Evolutionary conservation across 139 green algal genomes (phyloP).

Genomic region (Ulvella scutata): DNA sequence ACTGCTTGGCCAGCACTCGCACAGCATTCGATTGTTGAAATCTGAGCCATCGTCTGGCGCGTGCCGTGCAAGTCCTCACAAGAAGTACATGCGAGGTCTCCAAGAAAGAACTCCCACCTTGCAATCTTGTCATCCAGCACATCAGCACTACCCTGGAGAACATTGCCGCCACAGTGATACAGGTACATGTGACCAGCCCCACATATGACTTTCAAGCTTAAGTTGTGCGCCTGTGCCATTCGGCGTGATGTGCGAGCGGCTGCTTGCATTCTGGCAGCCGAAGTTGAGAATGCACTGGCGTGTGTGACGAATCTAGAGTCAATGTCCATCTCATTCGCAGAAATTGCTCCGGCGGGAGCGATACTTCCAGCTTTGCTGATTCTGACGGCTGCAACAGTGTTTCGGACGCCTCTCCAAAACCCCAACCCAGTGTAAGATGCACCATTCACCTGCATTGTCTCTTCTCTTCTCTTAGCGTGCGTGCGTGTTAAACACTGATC

Average conservation of each 20-base stretch:
- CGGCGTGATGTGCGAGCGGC: no score
- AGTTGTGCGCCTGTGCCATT: background rate
- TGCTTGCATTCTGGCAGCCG: background rate
- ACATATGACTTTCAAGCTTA: slow-evolving; percentile 36
- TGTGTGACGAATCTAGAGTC: no score
- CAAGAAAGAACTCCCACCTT: slow-evolving; percentile 68
- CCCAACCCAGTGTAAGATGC: no score
- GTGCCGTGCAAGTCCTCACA: slow-evolving; percentile 8
- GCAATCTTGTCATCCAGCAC: slow-evolving; percentile 6
- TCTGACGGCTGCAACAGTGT: no score
- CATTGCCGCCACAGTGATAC: slow-evolving; percentile 46
- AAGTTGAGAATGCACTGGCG: no score
- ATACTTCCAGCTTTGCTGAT: no score
- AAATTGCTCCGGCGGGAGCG: no score
- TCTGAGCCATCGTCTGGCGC: slow-evolving; percentile 27
- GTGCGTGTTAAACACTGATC: no score
- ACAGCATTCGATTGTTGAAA: slow-evolving; percentile 25
- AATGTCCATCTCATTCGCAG: no score
- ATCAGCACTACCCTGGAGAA: slow-evolving; percentile 18
- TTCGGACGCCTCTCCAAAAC: no score
- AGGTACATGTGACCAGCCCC: slow-evolving; percentile 34
- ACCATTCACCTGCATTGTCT: no score
- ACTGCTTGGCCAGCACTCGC: slow-evolving; percentile 29
- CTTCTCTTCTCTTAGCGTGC: no score
- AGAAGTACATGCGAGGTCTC: slow-evolving; percentile 19